Conservation (phyloP, 2,329 filamentous ascomycete species). For the Fusarium subtropicale region DNA sequence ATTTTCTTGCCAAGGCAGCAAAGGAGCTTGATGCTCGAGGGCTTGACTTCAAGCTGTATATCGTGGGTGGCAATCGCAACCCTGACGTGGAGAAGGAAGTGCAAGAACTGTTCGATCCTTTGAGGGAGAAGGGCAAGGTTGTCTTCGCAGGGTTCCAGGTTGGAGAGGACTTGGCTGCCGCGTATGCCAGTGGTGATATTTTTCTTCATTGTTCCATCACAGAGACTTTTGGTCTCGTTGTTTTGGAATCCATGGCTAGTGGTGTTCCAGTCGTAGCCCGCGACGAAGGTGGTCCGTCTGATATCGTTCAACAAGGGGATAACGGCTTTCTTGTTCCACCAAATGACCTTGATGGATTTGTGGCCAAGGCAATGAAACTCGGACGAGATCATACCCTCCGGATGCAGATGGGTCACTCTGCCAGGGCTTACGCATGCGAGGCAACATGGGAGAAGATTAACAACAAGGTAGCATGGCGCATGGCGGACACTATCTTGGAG, state of each 20-base stretch:
- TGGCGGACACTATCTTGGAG: constrained; percentile 65
- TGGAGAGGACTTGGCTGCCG: constrained; percentile 70
- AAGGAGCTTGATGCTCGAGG: constrained; percentile 65
- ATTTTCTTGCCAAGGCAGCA: constrained; percentile 70
- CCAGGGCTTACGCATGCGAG: constrained; percentile 68
- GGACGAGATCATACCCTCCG: constrained; percentile 59
- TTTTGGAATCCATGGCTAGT: constrained; percentile 77
- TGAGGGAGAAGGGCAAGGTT: constrained; percentile 64
- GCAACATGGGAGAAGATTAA: constrained; percentile 80
- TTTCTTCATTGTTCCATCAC: constrained; percentile 79
- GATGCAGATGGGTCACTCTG: constrained; percentile 57
- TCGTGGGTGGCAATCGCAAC: constrained; percentile 77
- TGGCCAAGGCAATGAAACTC: constrained; percentile 63
- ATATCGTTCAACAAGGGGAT: constrained; percentile 70
- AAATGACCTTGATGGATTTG: constrained; percentile 69
- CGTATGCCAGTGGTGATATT: constrained; percentile 75
- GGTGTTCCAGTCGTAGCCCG: constrained; percentile 76
- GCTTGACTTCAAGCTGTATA: constrained; percentile 71
- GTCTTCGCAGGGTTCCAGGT: constrained; percentile 75
- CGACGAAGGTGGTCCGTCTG: constrained; percentile 76
- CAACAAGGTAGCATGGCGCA: constrained; percentile 74
- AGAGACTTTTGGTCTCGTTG: constrained; percentile 78
- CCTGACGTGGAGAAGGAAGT: constrained; percentile 70
- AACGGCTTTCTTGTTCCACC: constrained; percentile 72
- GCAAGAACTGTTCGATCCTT: constrained; percentile 66